Base-by-base conservation (phyloP, 345 rosid species). In the Cardiospermum halicacabum region DNA sequence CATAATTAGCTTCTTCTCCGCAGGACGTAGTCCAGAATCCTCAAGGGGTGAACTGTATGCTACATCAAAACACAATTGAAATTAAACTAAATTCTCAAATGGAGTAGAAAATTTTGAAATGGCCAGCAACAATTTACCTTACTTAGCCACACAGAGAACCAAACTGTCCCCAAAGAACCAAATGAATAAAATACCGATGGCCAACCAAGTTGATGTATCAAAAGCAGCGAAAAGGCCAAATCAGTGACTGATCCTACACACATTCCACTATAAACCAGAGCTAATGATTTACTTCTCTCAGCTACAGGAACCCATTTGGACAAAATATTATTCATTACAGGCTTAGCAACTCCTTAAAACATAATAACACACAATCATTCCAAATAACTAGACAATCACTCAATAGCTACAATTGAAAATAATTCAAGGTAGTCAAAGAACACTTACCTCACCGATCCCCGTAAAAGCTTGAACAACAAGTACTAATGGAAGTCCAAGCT, bases 281-380 rank as follows among this genome's bases (percentile, higher is more conserved):
- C 97, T 8, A 89, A 79, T 1, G 98, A 89, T 76, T 97, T 79
- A 60, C 97, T 92, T 79, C 98, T 92, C 77, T 89, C 98, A 54
- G 85, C 80, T 56, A 92, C 82, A 36, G 97, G 96, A 58, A 93
- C 91, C 98, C 97, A 93, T 58, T 88, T 93, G 1, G 98, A 88
- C 53, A 93, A 55, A 66, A 93, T 89, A 69, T 90, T 93, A 65
- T 89, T 93, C 98, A 93, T 93, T 50, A 97, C 98, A 68, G 98
- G 97, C 98, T 89, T 86, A 51, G 98, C 97, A 81, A 93, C 97
- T 76, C 98, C 97, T 97, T 93, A 74, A 13, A 73, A 54, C 5
- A 75, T 39, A 60, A 53, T n/a, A 56, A 47, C 37, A 6, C 45
- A 64, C 42, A 49, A 15, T 67, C 53, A 13, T 7, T 9, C 28